A percentile compares a stretch with the other conserved stretches of the same genome.
These are phyloP conservation scores for Exophiala oligosperma DNA, from an alignment of 2,329 filamentous ascomycete species.

Conservation along the genomic window DNA sequence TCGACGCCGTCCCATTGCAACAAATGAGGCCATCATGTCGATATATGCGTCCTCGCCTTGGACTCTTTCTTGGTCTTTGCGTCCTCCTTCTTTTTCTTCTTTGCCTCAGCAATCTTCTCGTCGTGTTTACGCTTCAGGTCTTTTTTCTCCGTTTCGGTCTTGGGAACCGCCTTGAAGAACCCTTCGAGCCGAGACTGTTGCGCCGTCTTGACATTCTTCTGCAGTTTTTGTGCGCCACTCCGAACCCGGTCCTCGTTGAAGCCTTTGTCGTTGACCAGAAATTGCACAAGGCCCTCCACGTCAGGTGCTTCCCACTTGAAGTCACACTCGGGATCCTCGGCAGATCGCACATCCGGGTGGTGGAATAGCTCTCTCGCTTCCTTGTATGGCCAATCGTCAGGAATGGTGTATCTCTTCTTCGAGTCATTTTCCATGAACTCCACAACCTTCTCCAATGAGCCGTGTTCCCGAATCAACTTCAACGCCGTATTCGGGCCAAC, in stretches of 20 bases:
- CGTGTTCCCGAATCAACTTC: conserved; percentile 91
- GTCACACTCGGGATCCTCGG: conserved; percentile 84
- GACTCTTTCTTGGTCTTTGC: conserved; percentile 93
- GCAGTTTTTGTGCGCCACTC: conserved; percentile 71
- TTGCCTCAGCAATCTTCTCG: conserved; percentile 85
- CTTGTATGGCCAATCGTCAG: conserved; percentile 94
- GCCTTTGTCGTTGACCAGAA: conserved; percentile 88
- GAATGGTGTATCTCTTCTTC: conserved; percentile 78
- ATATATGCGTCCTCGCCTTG: conserved; percentile 80
- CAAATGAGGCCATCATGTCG: conserved; percentile 38
- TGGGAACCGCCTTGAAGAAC: conserved; percentile 92
- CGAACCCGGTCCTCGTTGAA: conserved; percentile 95
- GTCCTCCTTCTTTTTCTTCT: conserved; percentile 92
- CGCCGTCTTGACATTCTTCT: conserved; percentile 86
- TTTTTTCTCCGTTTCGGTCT: conserved; percentile 82
- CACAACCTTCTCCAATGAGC: conserved; percentile 81
- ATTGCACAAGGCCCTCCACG: conserved; percentile 83
- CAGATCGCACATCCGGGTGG: conserved; percentile 80
- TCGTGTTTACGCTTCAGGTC: conserved; percentile 90
- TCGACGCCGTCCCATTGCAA: neutral
- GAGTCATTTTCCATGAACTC: conserved; percentile 73
- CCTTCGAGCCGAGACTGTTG: conserved; percentile 92
- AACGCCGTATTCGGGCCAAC: conserved; percentile 88
- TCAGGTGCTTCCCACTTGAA: conserved; percentile 98
- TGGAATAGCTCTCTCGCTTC: conserved; percentile 92